phyloP scores from a whole-genome alignment of 208 protist genomes.

The Trypanosoma caninum region DNA sequence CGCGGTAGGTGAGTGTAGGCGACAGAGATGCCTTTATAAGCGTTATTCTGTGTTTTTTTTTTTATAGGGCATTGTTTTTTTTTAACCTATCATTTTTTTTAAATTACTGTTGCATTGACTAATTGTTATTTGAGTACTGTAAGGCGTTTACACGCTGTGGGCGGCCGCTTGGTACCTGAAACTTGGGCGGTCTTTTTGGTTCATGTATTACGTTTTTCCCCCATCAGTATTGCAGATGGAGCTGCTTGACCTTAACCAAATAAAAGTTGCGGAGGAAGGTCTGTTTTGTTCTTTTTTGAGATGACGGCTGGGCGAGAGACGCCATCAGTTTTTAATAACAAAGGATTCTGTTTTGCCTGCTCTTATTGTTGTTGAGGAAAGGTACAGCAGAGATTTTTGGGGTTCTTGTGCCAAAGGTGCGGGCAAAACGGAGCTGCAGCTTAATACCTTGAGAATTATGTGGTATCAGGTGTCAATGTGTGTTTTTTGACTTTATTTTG shows the following conservation, averaged over 20 bases:
- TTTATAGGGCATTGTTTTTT: no score
- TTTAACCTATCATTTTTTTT: constrained; percentile 72
- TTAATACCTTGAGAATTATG: constrained; percentile 6
- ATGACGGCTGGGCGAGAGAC: constrained; percentile 71
- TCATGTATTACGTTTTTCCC: constrained; percentile 77
- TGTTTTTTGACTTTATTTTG: constrained; percentile 8
- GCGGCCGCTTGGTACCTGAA: constrained; percentile 65
- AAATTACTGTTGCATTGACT: constrained; percentile 63
- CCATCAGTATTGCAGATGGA: constrained; percentile 65
- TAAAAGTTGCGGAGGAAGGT: constrained; percentile 66
- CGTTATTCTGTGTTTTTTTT: constrained; percentile 59
- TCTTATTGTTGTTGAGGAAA: background rate
- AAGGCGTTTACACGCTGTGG: constrained; percentile 50
- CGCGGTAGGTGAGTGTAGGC: constrained; percentile 57
- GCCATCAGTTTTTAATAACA: constrained; percentile 52
- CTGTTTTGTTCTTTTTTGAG: constrained; percentile 76
- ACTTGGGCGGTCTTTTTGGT: constrained; percentile 69
- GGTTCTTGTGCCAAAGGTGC: constrained; percentile 31
- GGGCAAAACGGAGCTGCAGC: background rate
- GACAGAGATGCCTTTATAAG: constrained; percentile 58
- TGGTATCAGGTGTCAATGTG: background rate
- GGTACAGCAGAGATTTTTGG: background rate
- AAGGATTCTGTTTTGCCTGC: constrained; percentile 6
- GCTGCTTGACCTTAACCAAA: constrained; percentile 78
- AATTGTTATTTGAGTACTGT: constrained; percentile 70